Evolutionary conservation across 2,329 filamentous ascomycete species (phyloP), one percentile per base, ranked within the genome.

Genomic region (Zasmidium cellare): DNA sequence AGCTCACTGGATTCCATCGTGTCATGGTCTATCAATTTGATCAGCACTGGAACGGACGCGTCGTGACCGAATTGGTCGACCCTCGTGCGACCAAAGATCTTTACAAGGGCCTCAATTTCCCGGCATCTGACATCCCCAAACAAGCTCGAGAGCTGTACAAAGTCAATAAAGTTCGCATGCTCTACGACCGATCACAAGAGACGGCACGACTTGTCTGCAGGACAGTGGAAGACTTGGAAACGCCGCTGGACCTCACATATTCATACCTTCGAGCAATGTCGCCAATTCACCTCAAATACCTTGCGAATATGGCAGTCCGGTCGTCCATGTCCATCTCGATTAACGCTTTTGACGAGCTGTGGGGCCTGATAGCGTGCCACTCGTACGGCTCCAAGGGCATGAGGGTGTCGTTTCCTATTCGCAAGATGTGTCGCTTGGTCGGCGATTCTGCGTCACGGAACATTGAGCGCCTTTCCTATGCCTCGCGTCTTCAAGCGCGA

Each of bases 1-100:
- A 96, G 69, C 72, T 96, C 50, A 96, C 91, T 0, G 91, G 92
- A 0, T 96, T 96, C 63, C 92, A 96, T 69, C 88, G 92, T 12
- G 90, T 96, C 49, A 92, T 96, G 90, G 83, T 96, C 1, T 96
- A 96, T 68, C 91, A 96, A 72, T 96, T 96, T 63, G 92, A 96
- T 71, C 80, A 86, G 3, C 75, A 81, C 1, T 94, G 88, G 80
- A 96, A 96, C 66, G 92, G 91, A 18, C 87, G 89, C 56, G 91
- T 96, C 1, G 91, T 96, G 3, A 91, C 91, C 0, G 92, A 96
- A 71, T 78, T 96, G 11, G 89, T 96, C 9, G 90, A 96, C 70
- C 89, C 90, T 1, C 80, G 84, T 18, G 86, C 87, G 28, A 93
- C 91, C 0, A 87, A 88, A 55, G 92, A 96, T 72, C 76, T 96